Base-by-base conservation (phyloP, 2,329 filamentous ascomycete genomes). In the Fusarium sororula region DNA sequence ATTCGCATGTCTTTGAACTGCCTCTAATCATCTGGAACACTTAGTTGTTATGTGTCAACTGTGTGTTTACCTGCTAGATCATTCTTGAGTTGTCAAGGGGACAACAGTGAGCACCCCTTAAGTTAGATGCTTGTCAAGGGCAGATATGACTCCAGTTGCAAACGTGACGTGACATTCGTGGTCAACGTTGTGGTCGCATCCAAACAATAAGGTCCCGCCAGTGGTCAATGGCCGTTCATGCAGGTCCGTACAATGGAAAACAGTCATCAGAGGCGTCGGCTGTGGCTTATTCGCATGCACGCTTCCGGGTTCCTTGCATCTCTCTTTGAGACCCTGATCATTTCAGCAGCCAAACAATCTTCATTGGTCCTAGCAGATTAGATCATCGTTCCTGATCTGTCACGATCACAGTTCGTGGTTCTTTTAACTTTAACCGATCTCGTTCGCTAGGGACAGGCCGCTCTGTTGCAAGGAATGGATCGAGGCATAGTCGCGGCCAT, bases 231-330 rank as follows among this genome's bases (percentile, higher is more conserved):
- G 39, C 47, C 53, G 28, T 39, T 54, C 54, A 53, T 57, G 57
- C 42, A 57, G 42, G 54, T 41, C 53, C 41, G 51, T 47, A 70
- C 32, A 42, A 55, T 55, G 42, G 42, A 30, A 28, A 55, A n/a
- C 37, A 28, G 35, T 55, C 45, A 42, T 61, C 38, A 51, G 63
- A 63, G 72, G 72, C 72, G 72, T 63, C 68, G 68, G 72, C 50
- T 66, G 72, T 75, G 72, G 72, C 72, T 74, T 73, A 48, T 55
- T 44, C 41, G 44, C 50, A 66, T 74, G 72, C 72, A 70, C 68
- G 71, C 53, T 74, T 72, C 63, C 59, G 68, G 71, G 68, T 74
- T 56, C 72, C 60, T 69, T 67, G 48, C 54, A 59, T 71, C 69
- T 47, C 45, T 63, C 48, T n/a, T 20, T 56, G 58, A 57, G 53